These are phyloP conservation scores for Monosporascus sp. DNA, from an alignment of 2,329 filamentous ascomycete species.

Conservation along the genomic window DNA sequence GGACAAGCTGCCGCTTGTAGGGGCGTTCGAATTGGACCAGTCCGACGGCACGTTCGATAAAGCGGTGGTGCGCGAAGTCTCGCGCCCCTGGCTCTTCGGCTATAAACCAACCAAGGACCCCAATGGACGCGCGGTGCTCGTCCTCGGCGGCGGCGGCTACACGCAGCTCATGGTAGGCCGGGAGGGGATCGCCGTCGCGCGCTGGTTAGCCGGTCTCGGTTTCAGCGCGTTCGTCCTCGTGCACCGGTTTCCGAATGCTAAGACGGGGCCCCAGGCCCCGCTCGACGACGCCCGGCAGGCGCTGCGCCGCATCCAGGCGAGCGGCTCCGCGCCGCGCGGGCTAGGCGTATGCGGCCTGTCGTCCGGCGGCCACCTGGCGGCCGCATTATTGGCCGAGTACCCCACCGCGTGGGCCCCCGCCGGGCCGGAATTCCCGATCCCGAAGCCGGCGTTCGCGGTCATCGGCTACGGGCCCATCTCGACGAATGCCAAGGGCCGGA, in stretches of 20 bases:
- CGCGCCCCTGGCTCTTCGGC: constrained; percentile 15
- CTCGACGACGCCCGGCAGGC: constrained; percentile 16
- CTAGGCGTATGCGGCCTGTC: constrained; percentile 15
- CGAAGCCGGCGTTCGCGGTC: constrained; percentile 10
- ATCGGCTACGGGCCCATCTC: constrained; percentile 20
- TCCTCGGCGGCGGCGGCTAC: constrained; percentile 18
- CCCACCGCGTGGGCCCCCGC: constrained; percentile 7
- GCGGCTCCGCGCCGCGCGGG: neutral
- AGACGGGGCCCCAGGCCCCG: constrained; percentile 11
- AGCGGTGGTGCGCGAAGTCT: constrained; percentile 10
- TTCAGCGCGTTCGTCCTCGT: constrained; percentile 17
- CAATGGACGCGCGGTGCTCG: constrained; percentile 13
- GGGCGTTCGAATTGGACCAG: constrained; percentile 11
- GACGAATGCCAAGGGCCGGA: constrained; percentile 15
- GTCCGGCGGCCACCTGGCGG: constrained; percentile 15
- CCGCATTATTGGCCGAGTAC: constrained; percentile 15
- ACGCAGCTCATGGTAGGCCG: constrained; percentile 18
- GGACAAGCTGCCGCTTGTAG: constrained; percentile 6
- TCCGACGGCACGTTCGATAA: constrained; percentile 7
- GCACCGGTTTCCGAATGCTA: constrained; percentile 15
- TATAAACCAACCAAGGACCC: constrained; percentile 10
- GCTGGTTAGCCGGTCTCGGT: constrained; percentile 15
- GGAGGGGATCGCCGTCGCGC: constrained; percentile 14
- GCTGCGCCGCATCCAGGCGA: constrained; percentile 8
- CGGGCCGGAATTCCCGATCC: constrained; percentile 3